These are phyloP conservation scores for Wickerhamomyces bisporus DNA, from an alignment of 805 yeast species.

Conservation along the genomic window DNA sequence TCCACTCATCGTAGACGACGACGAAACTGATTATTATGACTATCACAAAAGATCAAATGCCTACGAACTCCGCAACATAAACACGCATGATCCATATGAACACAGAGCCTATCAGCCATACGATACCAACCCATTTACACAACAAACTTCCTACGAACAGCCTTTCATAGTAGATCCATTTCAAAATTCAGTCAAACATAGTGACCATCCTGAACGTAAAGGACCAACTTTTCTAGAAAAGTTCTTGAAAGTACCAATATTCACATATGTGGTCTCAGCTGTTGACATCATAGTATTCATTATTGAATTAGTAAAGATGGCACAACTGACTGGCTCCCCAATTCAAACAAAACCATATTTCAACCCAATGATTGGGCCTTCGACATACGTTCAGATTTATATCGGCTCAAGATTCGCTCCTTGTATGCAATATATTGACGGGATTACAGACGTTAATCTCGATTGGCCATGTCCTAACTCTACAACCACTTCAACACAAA, in stretches of 20 bases:
- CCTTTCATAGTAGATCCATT: background rate
- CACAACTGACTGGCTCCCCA: conserved; percentile 53
- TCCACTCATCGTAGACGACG: no score
- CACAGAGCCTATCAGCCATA: background rate
- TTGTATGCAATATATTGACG: conserved; percentile 53
- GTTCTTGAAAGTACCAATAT: conserved; percentile 8
- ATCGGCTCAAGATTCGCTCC: conserved; percentile 71
- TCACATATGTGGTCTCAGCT: conserved; percentile 24
- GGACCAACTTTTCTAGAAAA: background rate
- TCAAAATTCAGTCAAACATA: background rate
- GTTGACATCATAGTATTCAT: conserved; percentile 54
- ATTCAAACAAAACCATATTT: conserved; percentile 66
- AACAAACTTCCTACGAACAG: background rate
- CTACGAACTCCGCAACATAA: no score
- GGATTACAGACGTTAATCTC: conserved; percentile 43
- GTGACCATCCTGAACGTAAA: background rate
- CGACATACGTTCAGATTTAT: conserved; percentile 57
- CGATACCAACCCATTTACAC: background rate
- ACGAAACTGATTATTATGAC: no score
- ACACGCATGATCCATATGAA: background rate
- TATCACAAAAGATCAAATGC: background rate
- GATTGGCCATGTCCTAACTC: conserved; percentile 67
- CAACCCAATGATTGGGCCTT: conserved; percentile 79
- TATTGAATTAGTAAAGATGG: conserved; percentile 55
- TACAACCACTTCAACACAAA: conserved; percentile 47